These are phyloP conservation scores for Fusarium xylarioides DNA, from an alignment of 2,329 filamentous ascomycete species.

Conservation along the genomic window DNA sequence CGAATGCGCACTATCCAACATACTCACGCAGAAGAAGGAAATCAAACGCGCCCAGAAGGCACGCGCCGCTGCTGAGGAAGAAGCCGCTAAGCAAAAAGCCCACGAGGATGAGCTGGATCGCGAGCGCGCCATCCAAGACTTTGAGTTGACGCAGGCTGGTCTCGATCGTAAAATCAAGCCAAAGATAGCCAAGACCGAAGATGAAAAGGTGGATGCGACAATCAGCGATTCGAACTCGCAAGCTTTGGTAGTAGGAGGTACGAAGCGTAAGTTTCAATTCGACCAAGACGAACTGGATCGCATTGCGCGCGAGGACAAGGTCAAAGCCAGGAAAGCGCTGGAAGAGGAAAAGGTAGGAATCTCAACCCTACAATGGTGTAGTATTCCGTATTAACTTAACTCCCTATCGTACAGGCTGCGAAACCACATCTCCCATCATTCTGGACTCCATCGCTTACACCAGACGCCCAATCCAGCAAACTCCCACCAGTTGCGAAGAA, in stretches of 20 bases:
- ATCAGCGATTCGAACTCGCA: constrained; percentile 1
- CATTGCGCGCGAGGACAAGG: constrained; percentile 74
- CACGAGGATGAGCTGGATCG: constrained; percentile 74
- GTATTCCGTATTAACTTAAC: constrained; percentile 25
- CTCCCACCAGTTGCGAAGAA: constrained; percentile 67
- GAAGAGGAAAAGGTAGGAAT: constrained; percentile 73
- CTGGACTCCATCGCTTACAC: constrained; percentile 89
- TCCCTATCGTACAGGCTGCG: constrained; percentile 55
- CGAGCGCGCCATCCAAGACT: constrained; percentile 77
- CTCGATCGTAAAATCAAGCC: constrained; percentile 52
- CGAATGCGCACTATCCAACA: constrained; percentile 90
- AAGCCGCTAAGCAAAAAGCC: constrained; percentile 67
- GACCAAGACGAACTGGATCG: constrained; percentile 79
- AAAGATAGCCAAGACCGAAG: constrained; percentile 52
- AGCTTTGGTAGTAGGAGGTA: constrained; percentile 39
- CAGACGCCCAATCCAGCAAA: constrained; percentile 57
- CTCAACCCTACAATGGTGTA: background rate
- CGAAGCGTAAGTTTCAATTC: constrained; percentile 78
- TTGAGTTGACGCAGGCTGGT: constrained; percentile 85
- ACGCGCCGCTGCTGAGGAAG: constrained; percentile 67
- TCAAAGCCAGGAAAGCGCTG: constrained; percentile 74
- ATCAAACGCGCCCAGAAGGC: constrained; percentile 81
- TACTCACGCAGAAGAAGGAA: constrained; percentile 91
- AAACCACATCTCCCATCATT: constrained; percentile 83
- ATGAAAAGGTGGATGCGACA: background rate